A percentile compares a stretch with the other conserved stretches of the same genome.
These are phyloP conservation scores for Camellia sinensis DNA, from an alignment of 148 eudicot species.

Conservation along the genomic window DNA sequence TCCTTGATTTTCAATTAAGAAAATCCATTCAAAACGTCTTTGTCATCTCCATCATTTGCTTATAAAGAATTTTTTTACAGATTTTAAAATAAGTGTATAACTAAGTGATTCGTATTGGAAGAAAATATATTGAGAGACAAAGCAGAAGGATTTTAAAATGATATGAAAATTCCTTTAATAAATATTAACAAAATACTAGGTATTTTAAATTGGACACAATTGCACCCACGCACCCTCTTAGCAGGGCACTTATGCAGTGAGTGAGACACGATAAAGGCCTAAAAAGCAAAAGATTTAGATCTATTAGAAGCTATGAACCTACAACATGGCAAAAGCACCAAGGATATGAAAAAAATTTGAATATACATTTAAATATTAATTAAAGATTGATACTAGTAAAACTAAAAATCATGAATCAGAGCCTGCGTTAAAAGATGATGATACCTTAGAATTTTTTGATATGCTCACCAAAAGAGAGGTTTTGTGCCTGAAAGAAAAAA, in stretches of 20 bases:
- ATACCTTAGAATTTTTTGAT: slow-evolving; percentile 75
- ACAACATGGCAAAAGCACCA: neutral
- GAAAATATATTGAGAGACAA: neutral
- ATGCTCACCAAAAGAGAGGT: slow-evolving; percentile 70
- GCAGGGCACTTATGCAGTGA: too few species aligned
- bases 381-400: neutral
- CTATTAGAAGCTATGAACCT: neutral
- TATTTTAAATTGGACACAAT: neutral
- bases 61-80: neutral
- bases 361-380: neutral
- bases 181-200: neutral
- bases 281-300: neutral
- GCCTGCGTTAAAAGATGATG: neutral
- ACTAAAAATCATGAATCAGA: neutral
- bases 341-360: neutral
- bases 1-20: neutral
- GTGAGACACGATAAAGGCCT: too few species aligned
- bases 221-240: neutral
- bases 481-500: slow-evolving; percentile 59
- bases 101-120: neutral
- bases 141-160: neutral
- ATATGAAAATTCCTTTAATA: neutral
- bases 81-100: neutral
- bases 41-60: neutral
- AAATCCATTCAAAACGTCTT: too few species aligned